These are phyloP conservation scores for Picochlorum sp. DNA, from an alignment of 139 green algal genomes.

Conservation along the genomic window DNA sequence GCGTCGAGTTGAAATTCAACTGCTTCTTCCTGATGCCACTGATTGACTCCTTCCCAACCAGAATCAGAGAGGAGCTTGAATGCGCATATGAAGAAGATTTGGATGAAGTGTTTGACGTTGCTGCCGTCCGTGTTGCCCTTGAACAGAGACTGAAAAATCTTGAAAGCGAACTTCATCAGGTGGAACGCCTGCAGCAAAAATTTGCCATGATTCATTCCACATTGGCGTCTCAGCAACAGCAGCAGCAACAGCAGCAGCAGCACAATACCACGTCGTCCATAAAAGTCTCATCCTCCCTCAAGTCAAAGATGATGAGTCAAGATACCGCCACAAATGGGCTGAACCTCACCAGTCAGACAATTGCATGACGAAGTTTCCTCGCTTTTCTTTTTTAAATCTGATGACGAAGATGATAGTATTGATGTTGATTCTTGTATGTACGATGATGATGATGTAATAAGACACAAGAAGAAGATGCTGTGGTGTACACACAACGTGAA, in stretches of 20 bases:
- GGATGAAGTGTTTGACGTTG: slow-evolving; percentile 84
- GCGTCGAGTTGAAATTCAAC: slow-evolving; percentile 91
- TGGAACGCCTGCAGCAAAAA: slow-evolving; percentile 81
- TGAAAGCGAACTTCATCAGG: slow-evolving; percentile 58
- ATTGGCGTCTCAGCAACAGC: slow-evolving; percentile 48
- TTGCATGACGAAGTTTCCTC: no score
- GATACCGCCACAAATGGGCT: no score
- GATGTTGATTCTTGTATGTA: no score
- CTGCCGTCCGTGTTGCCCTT: slow-evolving; percentile 50
- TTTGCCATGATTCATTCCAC: slow-evolving; percentile 82
- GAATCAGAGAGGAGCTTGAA: slow-evolving; percentile 80
- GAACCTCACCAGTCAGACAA: no score
- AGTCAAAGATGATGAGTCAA: no score
- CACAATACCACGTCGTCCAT: background rate
- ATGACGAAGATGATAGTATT: no score
- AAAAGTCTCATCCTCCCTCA: background rate
- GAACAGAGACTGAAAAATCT: slow-evolving; percentile 52
- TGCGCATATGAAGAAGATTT: slow-evolving; percentile 70
- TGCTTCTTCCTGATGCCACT: slow-evolving; percentile 98
- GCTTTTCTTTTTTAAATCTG: no score
- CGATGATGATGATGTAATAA: no score
- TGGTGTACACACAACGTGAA: no score
- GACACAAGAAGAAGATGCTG: no score
- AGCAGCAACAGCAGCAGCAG: background rate
- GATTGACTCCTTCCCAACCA: slow-evolving; percentile 75